phyloP scores from a whole-genome alignment of 2,329 filamentous ascomycete genomes.

The Colletotrichum tanaceti region DNA sequence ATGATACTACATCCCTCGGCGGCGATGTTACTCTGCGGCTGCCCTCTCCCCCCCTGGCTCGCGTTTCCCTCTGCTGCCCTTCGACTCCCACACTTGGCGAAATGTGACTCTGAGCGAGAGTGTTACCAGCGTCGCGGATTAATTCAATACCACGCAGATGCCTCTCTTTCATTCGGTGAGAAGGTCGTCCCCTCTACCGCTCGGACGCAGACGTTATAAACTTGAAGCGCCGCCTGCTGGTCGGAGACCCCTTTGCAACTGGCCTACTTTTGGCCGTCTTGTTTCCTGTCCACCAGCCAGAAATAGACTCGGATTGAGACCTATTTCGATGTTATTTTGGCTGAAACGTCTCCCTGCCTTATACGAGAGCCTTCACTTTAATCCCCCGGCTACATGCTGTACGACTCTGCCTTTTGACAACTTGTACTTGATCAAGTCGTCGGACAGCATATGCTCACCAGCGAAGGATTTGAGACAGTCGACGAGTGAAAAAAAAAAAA shows the following conservation, averaged over 20 bases:
- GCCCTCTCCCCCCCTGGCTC: conserved; percentile 15
- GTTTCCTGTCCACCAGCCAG: too few species aligned
- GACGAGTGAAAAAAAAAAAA: too few species aligned
- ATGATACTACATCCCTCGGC: neutral
- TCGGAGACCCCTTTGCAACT: neutral
- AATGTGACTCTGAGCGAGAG: conserved; percentile 12
- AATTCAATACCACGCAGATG: conserved; percentile 51
- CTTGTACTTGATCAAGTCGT: too few species aligned
- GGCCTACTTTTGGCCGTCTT: neutral
- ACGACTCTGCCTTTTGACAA: too few species aligned
- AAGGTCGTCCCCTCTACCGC: too few species aligned
- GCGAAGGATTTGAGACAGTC: too few species aligned
- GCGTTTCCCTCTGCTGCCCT: too few species aligned
- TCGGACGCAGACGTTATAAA: neutral
- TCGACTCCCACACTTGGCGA: conserved; percentile 23
- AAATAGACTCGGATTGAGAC: too few species aligned
- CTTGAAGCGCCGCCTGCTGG: neutral
- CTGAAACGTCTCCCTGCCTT: too few species aligned
- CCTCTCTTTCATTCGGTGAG: conserved; percentile 4
- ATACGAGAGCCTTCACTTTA: too few species aligned
- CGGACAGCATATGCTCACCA: too few species aligned
- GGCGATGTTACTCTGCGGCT: conserved; percentile 23
- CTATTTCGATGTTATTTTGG: neutral
- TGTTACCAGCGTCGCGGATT: conserved; percentile 21
- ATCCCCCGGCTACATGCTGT: too few species aligned